phyloP scores from a whole-genome alignment of 2,329 filamentous ascomycete species.

The Penicillium sp. region DNA sequence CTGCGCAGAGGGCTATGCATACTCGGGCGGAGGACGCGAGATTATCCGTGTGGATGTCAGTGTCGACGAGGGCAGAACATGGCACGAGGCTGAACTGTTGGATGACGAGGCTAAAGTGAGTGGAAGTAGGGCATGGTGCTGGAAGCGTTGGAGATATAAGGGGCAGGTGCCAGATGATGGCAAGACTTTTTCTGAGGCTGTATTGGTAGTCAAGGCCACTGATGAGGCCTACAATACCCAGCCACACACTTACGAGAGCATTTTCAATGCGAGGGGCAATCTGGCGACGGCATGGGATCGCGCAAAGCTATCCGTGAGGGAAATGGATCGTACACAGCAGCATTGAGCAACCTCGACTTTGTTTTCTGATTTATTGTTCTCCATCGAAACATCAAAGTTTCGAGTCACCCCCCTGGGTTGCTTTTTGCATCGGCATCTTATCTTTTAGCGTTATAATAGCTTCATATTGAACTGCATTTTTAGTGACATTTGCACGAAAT shows the following conservation, averaged over 20 bases:
- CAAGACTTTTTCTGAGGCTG: slow-evolving; percentile 43
- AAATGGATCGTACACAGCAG: background rate
- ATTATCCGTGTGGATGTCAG: slow-evolving; percentile 72
- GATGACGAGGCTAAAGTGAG: slow-evolving; percentile 3
- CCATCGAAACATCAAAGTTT: background rate
- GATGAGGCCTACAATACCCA: slow-evolving; percentile 72
- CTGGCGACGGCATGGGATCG: slow-evolving; percentile 9
- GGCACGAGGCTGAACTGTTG: slow-evolving; percentile 62
- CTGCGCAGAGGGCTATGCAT: slow-evolving; percentile 66
- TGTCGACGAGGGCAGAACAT: slow-evolving; percentile 66
- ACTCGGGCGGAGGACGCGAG: slow-evolving; percentile 69
- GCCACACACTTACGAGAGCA: slow-evolving; percentile 44
- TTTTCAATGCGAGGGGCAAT: slow-evolving; percentile 9
- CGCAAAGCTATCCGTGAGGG: background rate
- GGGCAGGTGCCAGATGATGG: slow-evolving; percentile 54
- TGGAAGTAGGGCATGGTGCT: slow-evolving; percentile 64
- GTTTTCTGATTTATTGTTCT: background rate
- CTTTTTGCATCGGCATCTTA: background rate
- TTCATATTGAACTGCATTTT: background rate
- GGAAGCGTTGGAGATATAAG: slow-evolving; percentile 66
- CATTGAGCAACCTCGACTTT: background rate
- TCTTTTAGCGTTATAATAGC: background rate
- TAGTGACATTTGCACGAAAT: background rate
- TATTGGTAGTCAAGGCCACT: slow-evolving; percentile 68
- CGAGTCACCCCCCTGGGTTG: background rate